Percentiles rank a stretch among this genome's conserved stretches.
Conservation (phyloP, 1,284 basidiomycete genomes). For the Flammula alnicola region DNA sequence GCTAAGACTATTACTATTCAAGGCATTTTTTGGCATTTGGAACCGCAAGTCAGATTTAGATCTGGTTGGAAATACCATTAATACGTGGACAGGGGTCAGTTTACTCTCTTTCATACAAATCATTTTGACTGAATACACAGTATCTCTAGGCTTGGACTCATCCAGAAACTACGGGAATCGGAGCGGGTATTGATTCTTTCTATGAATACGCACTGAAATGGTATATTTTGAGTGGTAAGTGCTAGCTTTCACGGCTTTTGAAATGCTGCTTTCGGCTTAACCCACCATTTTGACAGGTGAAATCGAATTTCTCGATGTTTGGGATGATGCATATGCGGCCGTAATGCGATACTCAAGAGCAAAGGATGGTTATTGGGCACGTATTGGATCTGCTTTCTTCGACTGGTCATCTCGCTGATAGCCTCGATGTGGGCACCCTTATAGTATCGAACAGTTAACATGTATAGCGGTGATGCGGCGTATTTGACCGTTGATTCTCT, state of each 20-base stretch:
- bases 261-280: neutral
- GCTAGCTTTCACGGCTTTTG: neutral
- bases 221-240: slow-evolving; percentile 84
- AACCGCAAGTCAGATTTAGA: slow-evolving; percentile 83
- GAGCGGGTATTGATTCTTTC: slow-evolving; percentile 93
- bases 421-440: neutral
- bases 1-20: neutral
- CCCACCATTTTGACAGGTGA: slow-evolving; percentile 73
- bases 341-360: slow-evolving; percentile 86
- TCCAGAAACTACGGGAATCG: slow-evolving; percentile 80
- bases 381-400: too few relatives aligned
- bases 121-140: slow-evolving; percentile 7
- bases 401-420: too few relatives aligned
- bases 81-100: slow-evolving; percentile 77
- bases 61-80: slow-evolving; percentile 88
- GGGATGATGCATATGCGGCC: slow-evolving; percentile 87
- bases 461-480: slow-evolving; percentile 73
- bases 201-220: slow-evolving; percentile 91
- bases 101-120: slow-evolving; percentile 1
- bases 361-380: slow-evolving; percentile 88
- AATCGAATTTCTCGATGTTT: slow-evolving; percentile 88
- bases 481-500: slow-evolving; percentile 82
- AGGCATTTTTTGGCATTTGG: slow-evolving; percentile 92
- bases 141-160: slow-evolving; percentile 62
- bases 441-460: slow-evolving; percentile 82